A percentile compares a stretch with the other conserved stretches of the same genome.
These are phyloP conservation scores for Chaetomiaceae sp. DNA, from an alignment of 2,329 filamentous ascomycete genomes.

Conservation along the genomic window DNA sequence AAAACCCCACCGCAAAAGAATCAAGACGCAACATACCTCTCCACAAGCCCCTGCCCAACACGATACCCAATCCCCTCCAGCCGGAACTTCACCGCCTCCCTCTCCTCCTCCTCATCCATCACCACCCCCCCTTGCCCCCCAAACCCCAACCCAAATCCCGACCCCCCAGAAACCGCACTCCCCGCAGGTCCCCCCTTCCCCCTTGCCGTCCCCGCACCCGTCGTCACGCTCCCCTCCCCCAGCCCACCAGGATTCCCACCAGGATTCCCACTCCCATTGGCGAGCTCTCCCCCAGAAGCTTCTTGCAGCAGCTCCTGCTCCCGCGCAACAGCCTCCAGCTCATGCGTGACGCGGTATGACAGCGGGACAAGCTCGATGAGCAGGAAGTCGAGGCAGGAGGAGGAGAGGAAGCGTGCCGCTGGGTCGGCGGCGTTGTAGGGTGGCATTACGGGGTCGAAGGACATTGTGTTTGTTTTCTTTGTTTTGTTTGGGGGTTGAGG, in stretches of 20 bases:
- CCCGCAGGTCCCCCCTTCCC: no score
- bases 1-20: not conserved
- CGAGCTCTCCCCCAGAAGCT: conserved; percentile 20
- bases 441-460: conserved; percentile 65
- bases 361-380: conserved; percentile 96
- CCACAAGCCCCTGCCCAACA: conserved; percentile 86
- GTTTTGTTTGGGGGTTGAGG: not conserved
- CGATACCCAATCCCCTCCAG: conserved; percentile 83
- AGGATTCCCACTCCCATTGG: not conserved
- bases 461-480: conserved; percentile 46
- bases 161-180: not conserved
- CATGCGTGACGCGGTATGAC: conserved; percentile 77
- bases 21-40: conserved; percentile 60
- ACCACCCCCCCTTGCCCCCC: conserved; percentile 16
- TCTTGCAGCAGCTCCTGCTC: conserved; percentile 24
- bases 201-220: not conserved
- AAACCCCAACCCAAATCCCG: not conserved
- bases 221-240: not conserved
- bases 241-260: not conserved
- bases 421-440: conserved; percentile 70
- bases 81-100: conserved; percentile 79
- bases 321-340: conserved; percentile 52
- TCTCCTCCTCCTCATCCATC: conserved; percentile 72
- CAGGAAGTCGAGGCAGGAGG: conserved; percentile 87
- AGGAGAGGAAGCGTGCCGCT: conserved; percentile 68